Evolutionary conservation across 805 yeast species (phyloP).

Genomic region (Pichia thaimueangensis): DNA sequence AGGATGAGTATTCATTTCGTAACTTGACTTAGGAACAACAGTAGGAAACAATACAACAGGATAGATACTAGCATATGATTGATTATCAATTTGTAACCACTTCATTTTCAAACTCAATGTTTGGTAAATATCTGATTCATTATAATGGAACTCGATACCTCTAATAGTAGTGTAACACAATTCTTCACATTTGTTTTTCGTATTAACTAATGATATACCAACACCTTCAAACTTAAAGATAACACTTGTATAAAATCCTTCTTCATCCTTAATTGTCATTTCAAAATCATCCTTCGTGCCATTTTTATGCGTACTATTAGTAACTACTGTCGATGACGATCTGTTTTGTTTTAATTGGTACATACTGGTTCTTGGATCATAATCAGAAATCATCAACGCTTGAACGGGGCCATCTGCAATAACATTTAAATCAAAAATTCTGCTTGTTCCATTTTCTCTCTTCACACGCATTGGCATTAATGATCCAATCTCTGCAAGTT

Average conservation of each 20-base stretch:
- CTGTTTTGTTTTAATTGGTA: constrained; percentile 46
- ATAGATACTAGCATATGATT: constrained; percentile 77
- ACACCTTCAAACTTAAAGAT: constrained; percentile 71
- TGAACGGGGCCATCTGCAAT: constrained; percentile 96
- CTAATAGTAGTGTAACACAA: constrained; percentile 74
- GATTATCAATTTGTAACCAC: constrained; percentile 95
- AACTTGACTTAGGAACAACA: constrained; percentile 75
- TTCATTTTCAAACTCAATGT: constrained; percentile 73
- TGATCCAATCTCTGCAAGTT: constrained; percentile 89
- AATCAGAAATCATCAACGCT: constrained; percentile 75
- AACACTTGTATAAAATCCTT: constrained; percentile 45
- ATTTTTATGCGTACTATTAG: background rate
- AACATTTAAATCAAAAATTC: constrained; percentile 79
- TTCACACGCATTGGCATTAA: constrained; percentile 72
- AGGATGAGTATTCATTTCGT: constrained; percentile 85
- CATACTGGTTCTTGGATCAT: constrained; percentile 70
- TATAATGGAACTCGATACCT: constrained; percentile 75
- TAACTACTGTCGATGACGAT: constrained; percentile 24
- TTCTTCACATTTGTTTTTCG: constrained; percentile 51
- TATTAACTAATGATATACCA: constrained; percentile 78
- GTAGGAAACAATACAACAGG: constrained; percentile 89
- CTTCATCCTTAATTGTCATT: constrained; percentile 46
- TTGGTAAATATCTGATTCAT: constrained; percentile 79
- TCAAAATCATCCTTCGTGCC: constrained; percentile 47
- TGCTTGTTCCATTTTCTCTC: constrained; percentile 10